Evolutionary conservation across 768 basidiomycete species (phyloP).

Genomic region (Boletus sensibilis): DNA sequence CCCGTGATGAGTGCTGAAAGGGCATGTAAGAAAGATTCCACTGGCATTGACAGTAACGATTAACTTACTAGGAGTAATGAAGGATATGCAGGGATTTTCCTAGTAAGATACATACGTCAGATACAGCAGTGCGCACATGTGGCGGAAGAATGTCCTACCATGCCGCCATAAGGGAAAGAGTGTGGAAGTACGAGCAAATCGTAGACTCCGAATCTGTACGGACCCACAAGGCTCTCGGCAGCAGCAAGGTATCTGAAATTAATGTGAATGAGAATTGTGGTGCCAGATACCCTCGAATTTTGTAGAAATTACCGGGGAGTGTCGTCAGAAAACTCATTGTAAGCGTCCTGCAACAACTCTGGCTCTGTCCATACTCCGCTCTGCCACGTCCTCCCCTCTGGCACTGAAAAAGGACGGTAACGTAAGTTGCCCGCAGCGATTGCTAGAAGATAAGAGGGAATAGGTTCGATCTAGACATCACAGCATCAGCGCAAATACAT

Average conservation of each 20-base stretch:
- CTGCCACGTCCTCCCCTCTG: conserved; percentile 69
- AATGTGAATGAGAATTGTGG: not conserved
- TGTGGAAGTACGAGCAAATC: conserved; percentile 88
- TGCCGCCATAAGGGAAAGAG: conserved; percentile 91
- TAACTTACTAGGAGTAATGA: conserved; percentile 77
- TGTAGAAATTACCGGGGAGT: conserved; percentile 55
- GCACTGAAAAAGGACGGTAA: conserved; percentile 62
- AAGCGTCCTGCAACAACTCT: conserved; percentile 68
- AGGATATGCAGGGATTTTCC: conserved; percentile 90
- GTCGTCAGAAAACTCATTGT: conserved; percentile 88
- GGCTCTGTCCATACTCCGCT: conserved; percentile 93
- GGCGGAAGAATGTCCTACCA: conserved; percentile 44
- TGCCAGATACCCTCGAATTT: too few relatives aligned
- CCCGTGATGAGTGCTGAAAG: conserved; percentile 74
- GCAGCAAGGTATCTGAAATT: conserved; percentile 63
- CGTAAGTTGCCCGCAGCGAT: conserved; percentile 83
- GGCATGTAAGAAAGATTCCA: not conserved
- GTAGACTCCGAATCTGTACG: conserved; percentile 85
- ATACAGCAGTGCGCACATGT: not conserved
- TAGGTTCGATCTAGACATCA: conserved; percentile 64
- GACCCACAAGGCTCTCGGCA: conserved; percentile 66
- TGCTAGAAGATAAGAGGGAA: conserved; percentile 91
- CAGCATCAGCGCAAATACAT: not conserved
- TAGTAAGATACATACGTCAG: conserved; percentile 25
- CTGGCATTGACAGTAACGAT: not conserved